Base-by-base conservation (phyloP, 768 basidiomycete genomes). In the Lyophyllum decastes region DNA sequence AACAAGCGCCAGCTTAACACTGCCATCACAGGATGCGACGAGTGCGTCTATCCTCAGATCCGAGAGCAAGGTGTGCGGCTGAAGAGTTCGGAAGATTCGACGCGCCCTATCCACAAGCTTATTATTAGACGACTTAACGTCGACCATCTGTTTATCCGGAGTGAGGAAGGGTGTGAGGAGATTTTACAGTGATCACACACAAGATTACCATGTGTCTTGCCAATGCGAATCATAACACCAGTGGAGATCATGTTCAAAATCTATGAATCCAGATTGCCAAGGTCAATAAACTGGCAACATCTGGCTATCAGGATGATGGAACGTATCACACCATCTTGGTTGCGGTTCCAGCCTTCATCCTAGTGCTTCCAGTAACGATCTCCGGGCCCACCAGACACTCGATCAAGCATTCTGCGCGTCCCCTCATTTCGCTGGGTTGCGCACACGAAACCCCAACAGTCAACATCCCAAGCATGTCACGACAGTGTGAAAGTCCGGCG, bases 201-300 rank as follows among this genome's bases (percentile, higher is more conserved):
- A 49, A 73, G 33, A 56, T 75, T 75, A 9, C 73, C 71, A 52
- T 69, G 71, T 0, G 72, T 75, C 56, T 72, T 73, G 9, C 73
- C 73, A 25, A 73, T 64, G 41, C 69, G 65, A 43, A 75, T 66
- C 64, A 73, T 72, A 0, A 72, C 63, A 0, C 70, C 72, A 2
- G 72, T 73, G 22, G 72, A 73, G 16, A 73, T 72, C 72, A 73
- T 75, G 51, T 75, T 75, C 51, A 75, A 48, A 34, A 73, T 70
- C 72, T 72, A 35, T 2, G 35, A 30, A 22, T 22, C 46, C 46
- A 27, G 27, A 17, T 17, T 3, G 4, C 1, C 24, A 3, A 21
- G 11, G 21, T 22, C 12, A 33, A 11, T 33, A 50, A 8, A 10
- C 5, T 30, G 10, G 30, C 30, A 30, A 10, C 5, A n/a, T n/a